Evolutionary conservation across 192 early-diverging fungal genomes (phyloP).

Genomic region (Helicostylum pulchrum): DNA sequence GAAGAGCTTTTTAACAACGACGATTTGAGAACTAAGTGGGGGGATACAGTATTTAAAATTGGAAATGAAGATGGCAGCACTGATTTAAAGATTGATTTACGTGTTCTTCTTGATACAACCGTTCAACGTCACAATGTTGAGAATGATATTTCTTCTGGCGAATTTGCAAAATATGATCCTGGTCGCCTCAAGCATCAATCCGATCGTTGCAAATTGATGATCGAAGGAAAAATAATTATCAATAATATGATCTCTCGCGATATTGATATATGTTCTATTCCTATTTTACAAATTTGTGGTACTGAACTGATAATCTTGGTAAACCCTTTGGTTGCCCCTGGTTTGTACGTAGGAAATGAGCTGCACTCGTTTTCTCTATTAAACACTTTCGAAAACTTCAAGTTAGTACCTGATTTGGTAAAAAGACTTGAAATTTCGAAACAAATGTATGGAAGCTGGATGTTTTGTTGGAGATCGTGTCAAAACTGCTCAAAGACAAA

Average conservation of each 20-base stretch:
- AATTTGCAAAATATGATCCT: slow-evolving; percentile 1
- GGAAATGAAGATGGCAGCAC: slow-evolving; percentile 7
- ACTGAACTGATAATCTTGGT: not conserved
- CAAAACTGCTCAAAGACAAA: not conserved
- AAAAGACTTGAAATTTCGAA: not conserved
- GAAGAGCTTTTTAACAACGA: not conserved
- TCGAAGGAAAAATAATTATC: slow-evolving; percentile 6
- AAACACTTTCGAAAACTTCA: not conserved
- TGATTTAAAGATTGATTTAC: slow-evolving; percentile 2
- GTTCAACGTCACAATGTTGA: slow-evolving; percentile 3
- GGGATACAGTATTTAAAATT: not conserved
- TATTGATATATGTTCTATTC: not conserved
- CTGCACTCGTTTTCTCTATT: not conserved
- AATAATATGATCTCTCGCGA: not conserved
- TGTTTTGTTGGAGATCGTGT: not conserved
- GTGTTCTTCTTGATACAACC: not conserved
- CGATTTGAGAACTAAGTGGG: slow-evolving; percentile 2
- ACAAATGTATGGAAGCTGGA: not conserved
- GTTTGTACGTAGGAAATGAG: slow-evolving; percentile 11
- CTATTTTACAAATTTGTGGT: slow-evolving; percentile 5
- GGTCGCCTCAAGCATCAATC: not conserved
- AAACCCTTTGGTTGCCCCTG: not conserved
- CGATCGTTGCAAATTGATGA: slow-evolving; percentile 11
- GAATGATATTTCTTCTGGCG: slow-evolving; percentile 7
- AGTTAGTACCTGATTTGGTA: not conserved